These are phyloP conservation scores for Colletotrichum tanaceti DNA, from an alignment of 2,329 filamentous ascomycete genomes.

Conservation along the genomic window DNA sequence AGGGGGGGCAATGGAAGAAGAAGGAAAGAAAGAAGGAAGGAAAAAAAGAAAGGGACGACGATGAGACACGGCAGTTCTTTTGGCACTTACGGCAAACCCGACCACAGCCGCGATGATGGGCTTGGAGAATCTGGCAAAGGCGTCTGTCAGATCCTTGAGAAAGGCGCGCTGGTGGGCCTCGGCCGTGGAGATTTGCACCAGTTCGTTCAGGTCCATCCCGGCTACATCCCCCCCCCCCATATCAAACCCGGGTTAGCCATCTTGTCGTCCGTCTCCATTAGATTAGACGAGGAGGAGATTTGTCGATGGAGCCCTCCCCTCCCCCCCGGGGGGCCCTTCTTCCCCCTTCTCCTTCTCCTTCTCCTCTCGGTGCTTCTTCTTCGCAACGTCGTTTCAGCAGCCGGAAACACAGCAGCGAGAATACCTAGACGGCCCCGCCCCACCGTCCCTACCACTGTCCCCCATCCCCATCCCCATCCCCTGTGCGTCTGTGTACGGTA, in stretches of 20 bases:
- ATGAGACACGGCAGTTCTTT: background rate
- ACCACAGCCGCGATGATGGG: conserved; percentile 62
- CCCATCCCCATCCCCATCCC: too few relatives aligned
- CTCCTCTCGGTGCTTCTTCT: background rate
- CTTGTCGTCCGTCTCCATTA: conserved; percentile 11
- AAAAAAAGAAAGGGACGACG: background rate
- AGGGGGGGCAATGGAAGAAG: background rate
- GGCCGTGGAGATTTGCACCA: conserved; percentile 43
- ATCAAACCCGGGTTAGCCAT: conserved; percentile 33
- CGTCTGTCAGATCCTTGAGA: conserved; percentile 55
- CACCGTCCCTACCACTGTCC: too few relatives aligned
- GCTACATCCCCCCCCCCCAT: conserved; percentile 35
- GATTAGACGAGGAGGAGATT: conserved; percentile 24
- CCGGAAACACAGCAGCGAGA: conserved; percentile 26
- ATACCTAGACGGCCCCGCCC: background rate
- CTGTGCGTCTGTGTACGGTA: conserved; percentile 10
- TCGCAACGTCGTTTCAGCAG: conserved; percentile 27
- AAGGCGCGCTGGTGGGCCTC: conserved; percentile 43
- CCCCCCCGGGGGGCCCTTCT: too few relatives aligned
- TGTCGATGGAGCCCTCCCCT: background rate
- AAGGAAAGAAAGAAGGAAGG: too few relatives aligned
- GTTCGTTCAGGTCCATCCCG: conserved; percentile 43
- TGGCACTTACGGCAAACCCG: conserved; percentile 59
- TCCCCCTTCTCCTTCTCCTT: too few relatives aligned
- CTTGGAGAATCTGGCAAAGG: conserved; percentile 54